Conservation (phyloP, 2,329 filamentous ascomycete species). For the Harringtonia aguacate region DNA sequence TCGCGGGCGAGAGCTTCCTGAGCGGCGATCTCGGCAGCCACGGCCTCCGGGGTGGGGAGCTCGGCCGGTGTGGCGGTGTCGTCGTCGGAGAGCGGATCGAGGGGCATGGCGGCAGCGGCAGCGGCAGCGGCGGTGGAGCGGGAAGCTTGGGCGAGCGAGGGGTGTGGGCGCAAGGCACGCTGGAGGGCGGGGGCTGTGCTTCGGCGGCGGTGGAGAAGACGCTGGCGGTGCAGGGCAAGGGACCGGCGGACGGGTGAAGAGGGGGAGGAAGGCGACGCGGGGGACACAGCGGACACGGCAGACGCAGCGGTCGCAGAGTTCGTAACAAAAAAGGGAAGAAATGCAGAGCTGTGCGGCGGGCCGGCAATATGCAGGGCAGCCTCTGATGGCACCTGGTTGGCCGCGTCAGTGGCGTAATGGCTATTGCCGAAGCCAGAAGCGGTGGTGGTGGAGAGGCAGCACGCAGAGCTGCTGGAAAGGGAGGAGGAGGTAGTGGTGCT, state of each 20-base stretch:
- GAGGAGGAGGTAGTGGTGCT: conserved; percentile 8
- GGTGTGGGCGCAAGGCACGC: too few relatives aligned
- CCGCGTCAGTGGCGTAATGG: not conserved
- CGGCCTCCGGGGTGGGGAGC: conserved; percentile 4
- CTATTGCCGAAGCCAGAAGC: not conserved
- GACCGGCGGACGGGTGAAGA: not conserved
- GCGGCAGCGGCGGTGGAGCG: too few relatives aligned
- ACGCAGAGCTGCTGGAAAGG: not conserved
- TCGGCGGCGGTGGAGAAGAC: conserved; percentile 1
- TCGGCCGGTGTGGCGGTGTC: not conserved
- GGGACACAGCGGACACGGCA: not conserved
- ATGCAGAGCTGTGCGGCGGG: not conserved
- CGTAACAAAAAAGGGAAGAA: not conserved
- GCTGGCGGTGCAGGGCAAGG: not conserved
- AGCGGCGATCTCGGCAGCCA: conserved; percentile 36
- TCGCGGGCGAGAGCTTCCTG: conserved; percentile 51
- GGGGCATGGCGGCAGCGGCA: too few relatives aligned
- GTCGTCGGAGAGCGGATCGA: too few relatives aligned
- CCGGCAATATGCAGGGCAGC: not conserved
- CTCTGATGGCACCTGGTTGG: not conserved
- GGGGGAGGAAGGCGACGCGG: not conserved
- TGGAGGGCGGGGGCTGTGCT: not conserved
- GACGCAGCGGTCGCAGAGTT: not conserved
- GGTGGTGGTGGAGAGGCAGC: not conserved
- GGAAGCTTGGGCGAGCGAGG: too few relatives aligned